Base-by-base conservation (phyloP, 2,329 filamentous ascomycete species). In the Decorospora gaudefroyi region DNA sequence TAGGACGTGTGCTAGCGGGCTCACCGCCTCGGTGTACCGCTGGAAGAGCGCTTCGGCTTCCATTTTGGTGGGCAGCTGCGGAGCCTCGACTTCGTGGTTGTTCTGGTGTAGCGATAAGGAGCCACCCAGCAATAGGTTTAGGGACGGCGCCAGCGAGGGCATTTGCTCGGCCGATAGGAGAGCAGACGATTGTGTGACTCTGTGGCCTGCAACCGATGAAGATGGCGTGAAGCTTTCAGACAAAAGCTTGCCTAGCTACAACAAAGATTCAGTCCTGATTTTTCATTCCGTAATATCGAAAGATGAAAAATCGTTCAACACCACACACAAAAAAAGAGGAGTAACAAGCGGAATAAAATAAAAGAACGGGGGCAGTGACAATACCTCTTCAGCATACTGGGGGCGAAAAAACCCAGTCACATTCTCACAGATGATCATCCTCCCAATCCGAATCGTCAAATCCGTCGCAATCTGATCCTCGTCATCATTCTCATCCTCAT, bases 341-440 rank as follows among this genome's bases (percentile, higher is more conserved):
- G 15, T 33, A n/a, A 22, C 42, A 32, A 11, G 30, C 49, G 27
- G 38, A 35, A 30, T 38, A 31, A 37, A 46, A 25, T 30, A 50
- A 37, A 46, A 23, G 30, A 41, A 49, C 19, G 55, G 53, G n/a
- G 51, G 53, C 41, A 34, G n/a, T n/a, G 38, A 59, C 40, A 58
- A 43, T 68, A 70, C 67, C 64, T 70, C 67, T 67, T 70, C 67
- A 41, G 67, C 67, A 53, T 70, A 70, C 45, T 70, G 67, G 42
- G 67, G 67, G 25, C 66, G 65, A 36, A 69, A 69, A 39, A 69
- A 68, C 26, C 67, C 67, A 47, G 65, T 68, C 27, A 69, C 63
- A 18, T 69, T 70, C 31, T 70, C 67, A 46, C 65, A 69, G n/a
- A 70, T 68, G 23, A 70, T 68, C 67, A 70, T 69, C 42, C 67